phyloP scores from a whole-genome alignment of 78 protist genomes.

The Dictyostelium citrinum region DNA sequence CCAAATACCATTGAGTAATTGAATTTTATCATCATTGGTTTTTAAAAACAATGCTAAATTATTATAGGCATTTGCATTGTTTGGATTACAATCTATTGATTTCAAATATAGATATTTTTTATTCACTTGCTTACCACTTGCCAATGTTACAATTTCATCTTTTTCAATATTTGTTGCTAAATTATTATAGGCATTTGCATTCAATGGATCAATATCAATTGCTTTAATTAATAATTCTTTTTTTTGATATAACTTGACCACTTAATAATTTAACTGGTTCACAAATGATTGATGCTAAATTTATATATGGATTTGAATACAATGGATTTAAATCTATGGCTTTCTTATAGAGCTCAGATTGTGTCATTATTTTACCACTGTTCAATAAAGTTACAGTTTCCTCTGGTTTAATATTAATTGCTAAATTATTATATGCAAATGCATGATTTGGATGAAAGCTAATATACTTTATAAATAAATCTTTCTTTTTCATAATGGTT shows the following conservation, averaged over 20 bases:
- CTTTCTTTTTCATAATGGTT: neutral
- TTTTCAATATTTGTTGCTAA: neutral
- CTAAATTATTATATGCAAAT: neutral
- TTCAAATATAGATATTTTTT: neutral
- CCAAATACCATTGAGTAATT: neutral
- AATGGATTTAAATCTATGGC: neutral
- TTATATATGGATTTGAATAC: neutral
- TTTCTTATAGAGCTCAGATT: neutral
- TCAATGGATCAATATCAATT: neutral
- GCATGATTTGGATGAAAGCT: constrained; percentile 4
- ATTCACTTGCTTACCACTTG: neutral
- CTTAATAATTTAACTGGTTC: neutral
- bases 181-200: neutral
- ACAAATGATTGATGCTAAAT: neutral
- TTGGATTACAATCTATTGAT: neutral
- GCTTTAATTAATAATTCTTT: neutral
- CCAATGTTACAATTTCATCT: neutral
- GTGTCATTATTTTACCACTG: neutral
- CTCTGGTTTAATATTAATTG: neutral
- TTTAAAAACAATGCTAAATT: neutral
- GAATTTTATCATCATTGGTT: neutral
- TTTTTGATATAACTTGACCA: neutral
- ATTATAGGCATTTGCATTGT: neutral
- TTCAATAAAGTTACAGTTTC: neutral
- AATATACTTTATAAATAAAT: neutral